phyloP scores from a whole-genome alignment of 768 basidiomycete species.

The Filobasidium floriforme region DNA sequence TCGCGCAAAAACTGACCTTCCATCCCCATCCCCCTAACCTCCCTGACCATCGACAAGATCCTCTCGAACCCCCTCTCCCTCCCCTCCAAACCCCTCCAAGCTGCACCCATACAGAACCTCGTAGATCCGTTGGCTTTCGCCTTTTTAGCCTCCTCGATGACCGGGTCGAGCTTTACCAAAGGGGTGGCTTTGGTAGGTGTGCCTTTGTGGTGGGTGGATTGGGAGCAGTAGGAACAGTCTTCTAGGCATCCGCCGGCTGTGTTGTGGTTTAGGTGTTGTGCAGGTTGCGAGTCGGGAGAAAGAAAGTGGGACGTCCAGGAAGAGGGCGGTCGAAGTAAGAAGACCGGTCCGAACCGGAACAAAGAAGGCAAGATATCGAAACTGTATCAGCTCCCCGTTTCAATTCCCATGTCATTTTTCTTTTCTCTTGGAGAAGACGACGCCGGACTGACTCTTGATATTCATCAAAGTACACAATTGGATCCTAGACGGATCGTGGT shows the following conservation, averaged over 20 bases:
- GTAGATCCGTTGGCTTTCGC: constrained; percentile 96
- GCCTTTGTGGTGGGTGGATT: constrained; percentile 87
- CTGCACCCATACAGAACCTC: constrained; percentile 97
- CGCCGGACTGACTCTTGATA: constrained; percentile 80
- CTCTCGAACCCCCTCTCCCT: constrained; percentile 87
- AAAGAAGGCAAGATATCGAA: not conserved
- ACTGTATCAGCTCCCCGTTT: not conserved
- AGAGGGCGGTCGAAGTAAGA: not conserved
- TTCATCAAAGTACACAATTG: constrained; percentile 98
- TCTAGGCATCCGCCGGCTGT: constrained; percentile 90
- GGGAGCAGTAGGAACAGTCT: constrained; percentile 97
- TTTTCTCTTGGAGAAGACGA: no score
- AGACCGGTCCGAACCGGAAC: not conserved
- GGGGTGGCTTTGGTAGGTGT: constrained; percentile 72
- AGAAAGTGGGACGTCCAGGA: no score
- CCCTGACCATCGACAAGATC: constrained; percentile 79
- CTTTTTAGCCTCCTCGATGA: constrained; percentile 80
- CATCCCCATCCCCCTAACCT: constrained; percentile 84
- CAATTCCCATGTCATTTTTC: no score
- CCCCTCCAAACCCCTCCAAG: constrained; percentile 90
- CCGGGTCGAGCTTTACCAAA: constrained; percentile 80
- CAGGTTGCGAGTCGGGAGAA: no score
- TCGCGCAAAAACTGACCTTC: constrained; percentile 50
- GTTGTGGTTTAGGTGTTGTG: no score
- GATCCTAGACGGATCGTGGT: constrained; percentile 81